phyloP scores from a whole-genome alignment of 208 protist genomes.

The Balamuthia mandrillaris region DNA sequence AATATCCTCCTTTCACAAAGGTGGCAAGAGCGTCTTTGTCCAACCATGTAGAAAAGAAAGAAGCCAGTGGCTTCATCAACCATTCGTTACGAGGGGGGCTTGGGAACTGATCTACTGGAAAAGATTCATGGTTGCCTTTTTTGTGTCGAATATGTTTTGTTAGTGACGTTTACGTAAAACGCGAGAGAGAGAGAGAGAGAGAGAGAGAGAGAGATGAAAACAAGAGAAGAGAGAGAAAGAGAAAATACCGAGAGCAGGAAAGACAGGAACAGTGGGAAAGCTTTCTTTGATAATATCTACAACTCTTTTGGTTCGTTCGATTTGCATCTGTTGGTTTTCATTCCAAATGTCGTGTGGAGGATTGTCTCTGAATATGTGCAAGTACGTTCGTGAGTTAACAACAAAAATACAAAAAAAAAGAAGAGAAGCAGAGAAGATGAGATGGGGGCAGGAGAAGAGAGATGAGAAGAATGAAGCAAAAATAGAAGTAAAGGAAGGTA shows the following conservation, averaged over 20 bases:
- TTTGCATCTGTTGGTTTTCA: background rate
- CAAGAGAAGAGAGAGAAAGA: no score
- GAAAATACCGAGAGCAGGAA: background rate
- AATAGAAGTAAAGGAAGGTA: background rate
- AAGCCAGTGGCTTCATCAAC: background rate
- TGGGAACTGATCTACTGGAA: conserved; percentile 7
- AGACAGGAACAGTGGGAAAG: background rate
- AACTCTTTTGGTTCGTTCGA: background rate
- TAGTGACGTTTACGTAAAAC: background rate
- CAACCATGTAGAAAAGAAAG: background rate
- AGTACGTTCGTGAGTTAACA: no score
- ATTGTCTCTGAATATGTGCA: background rate
- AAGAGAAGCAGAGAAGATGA: background rate
- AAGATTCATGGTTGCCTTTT: background rate
- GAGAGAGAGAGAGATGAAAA: background rate
- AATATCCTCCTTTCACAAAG: background rate
- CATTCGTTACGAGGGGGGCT: background rate
- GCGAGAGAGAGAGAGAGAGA: background rate
- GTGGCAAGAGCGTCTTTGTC: background rate
- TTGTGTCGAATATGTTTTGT: background rate
- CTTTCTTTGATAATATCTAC: background rate
- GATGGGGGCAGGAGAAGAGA: background rate
- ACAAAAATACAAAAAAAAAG: no score
- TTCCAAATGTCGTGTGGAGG: conserved; percentile 20
- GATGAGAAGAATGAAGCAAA: background rate